Evolutionary conservation across 2,329 filamentous ascomycete genomes (phyloP).

Genomic region (Neoscytalidium dimidiatum): DNA sequence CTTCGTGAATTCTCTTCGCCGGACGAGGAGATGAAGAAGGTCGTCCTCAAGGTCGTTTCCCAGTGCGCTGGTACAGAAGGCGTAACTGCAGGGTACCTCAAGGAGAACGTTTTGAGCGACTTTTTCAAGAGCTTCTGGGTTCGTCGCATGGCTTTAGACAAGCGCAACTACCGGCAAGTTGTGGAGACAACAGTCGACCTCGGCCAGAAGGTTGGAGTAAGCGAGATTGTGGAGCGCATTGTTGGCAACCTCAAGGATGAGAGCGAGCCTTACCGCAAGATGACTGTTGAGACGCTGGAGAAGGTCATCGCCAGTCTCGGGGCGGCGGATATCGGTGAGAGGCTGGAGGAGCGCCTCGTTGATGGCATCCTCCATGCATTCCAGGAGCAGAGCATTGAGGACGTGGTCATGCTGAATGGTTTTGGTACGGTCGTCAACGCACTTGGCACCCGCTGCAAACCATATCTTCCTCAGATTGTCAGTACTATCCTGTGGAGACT

Average conservation of each 20-base stretch:
- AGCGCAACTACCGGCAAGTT: slow-evolving; percentile 95
- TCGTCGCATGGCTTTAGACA: slow-evolving; percentile 92
- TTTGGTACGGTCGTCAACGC: slow-evolving; percentile 98
- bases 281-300: slow-evolving; percentile 97
- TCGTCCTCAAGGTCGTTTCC: slow-evolving; percentile 94
- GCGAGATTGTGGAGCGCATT: slow-evolving; percentile 90
- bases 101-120: slow-evolving; percentile 90
- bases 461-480: slow-evolving; percentile 94
- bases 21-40: slow-evolving; percentile 99
- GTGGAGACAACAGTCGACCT: slow-evolving; percentile 98
- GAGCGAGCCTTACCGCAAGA: slow-evolving; percentile 96
- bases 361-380: slow-evolving; percentile 95
- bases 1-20: slow-evolving; percentile 94
- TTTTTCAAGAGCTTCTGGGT: slow-evolving; percentile 99
- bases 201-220: slow-evolving; percentile 94
- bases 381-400: slow-evolving; percentile 96
- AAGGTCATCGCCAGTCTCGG: slow-evolving; percentile 93
- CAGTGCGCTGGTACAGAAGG: slow-evolving; percentile 94
- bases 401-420: slow-evolving; percentile 93
- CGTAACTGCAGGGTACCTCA: slow-evolving; percentile 91
- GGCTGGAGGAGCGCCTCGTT: slow-evolving; percentile 88
- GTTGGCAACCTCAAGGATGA: slow-evolving; percentile 97
- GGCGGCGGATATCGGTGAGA: slow-evolving; percentile 89
- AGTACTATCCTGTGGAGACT: slow-evolving; percentile 94
- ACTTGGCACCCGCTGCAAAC: slow-evolving; percentile 89